Evolutionary conservation across 2,329 filamentous ascomycete species (phyloP).

Genomic region (Paracoccidioides brasiliensis): DNA sequence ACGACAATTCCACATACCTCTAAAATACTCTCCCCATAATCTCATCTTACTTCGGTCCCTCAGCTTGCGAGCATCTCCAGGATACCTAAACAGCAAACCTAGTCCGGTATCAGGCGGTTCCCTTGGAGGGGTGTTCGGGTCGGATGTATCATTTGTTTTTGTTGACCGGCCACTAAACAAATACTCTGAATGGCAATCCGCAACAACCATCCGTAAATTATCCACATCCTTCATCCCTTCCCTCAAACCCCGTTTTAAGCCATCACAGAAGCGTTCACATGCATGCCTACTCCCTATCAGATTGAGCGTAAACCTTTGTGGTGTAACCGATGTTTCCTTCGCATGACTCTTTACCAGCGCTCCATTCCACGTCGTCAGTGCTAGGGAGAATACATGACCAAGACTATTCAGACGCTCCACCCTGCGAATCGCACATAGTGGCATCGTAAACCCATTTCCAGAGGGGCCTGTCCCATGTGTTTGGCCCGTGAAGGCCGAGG

Average conservation of each 20-base stretch:
- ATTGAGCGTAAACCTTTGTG: constrained; percentile 84
- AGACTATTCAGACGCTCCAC: constrained; percentile 90
- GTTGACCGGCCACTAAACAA: constrained; percentile 37
- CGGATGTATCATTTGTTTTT: constrained; percentile 37
- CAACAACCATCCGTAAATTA: constrained; percentile 65
- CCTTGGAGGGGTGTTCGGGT: constrained; percentile 29
- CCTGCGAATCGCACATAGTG: constrained; percentile 76
- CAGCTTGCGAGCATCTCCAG: constrained; percentile 85
- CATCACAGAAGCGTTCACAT: constrained; percentile 93
- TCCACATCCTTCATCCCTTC: constrained; percentile 79
- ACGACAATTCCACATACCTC: constrained; percentile 28
- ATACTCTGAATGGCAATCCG: constrained; percentile 86
- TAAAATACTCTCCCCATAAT: constrained; percentile 89
- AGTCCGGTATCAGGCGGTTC: constrained; percentile 81
- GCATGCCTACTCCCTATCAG: constrained; percentile 76
- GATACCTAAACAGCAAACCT: constrained; percentile 86
- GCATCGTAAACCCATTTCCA: constrained; percentile 91
- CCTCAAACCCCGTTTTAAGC: constrained; percentile 76
- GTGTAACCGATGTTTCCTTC: constrained; percentile 36
- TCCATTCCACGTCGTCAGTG: constrained; percentile 88
- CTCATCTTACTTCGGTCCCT: constrained; percentile 95
- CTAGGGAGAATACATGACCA: constrained; percentile 80
- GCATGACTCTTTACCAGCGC: constrained; percentile 41
- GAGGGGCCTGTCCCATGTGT: constrained; percentile 86
- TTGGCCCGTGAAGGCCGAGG: constrained; percentile 77